These are phyloP conservation scores for Calendula officinalis DNA, from an alignment of 129 eudicot species.

Conservation along the genomic window DNA sequence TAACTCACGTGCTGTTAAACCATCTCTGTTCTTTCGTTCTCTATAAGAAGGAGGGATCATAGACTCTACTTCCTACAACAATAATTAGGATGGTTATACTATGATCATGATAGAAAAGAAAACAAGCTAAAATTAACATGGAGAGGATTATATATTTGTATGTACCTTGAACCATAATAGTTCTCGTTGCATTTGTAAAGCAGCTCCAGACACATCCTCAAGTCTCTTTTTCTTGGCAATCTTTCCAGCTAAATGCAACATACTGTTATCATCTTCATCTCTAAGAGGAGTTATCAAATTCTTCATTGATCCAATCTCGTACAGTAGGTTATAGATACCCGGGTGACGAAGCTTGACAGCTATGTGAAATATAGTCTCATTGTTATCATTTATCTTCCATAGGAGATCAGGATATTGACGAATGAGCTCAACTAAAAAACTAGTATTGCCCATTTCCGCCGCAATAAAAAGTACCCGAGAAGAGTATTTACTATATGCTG, in stretches of 20 bases:
- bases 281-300: neutral
- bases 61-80: slow-evolving; percentile 34
- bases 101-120: neutral
- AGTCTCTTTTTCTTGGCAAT: slow-evolving; percentile 21
- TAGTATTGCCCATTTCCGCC: slow-evolving; percentile 34
- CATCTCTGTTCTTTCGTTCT: slow-evolving; percentile 24
- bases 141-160: too few species aligned
- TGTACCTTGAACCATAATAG: slow-evolving; percentile 41
- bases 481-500: neutral
- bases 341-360: slow-evolving; percentile 35
- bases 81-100: neutral
- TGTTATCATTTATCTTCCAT: slow-evolving; percentile 41
- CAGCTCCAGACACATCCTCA: slow-evolving; percentile 33
- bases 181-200: slow-evolving; percentile 44
- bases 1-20: slow-evolving; percentile 31
- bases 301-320: slow-evolving; percentile 8
- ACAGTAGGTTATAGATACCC: slow-evolving; percentile 11
- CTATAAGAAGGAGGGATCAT: slow-evolving; percentile 25
- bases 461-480: slow-evolving; percentile 35
- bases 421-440: slow-evolving; percentile 31
- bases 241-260: slow-evolving; percentile 22
- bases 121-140: too few species aligned
- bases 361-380: slow-evolving; percentile 35
- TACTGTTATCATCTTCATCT: neutral
- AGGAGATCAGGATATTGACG: slow-evolving; percentile 41